These are phyloP conservation scores for Porpolomopsis calyptriformis DNA, from an alignment of 768 basidiomycete species.

Conservation along the genomic window DNA sequence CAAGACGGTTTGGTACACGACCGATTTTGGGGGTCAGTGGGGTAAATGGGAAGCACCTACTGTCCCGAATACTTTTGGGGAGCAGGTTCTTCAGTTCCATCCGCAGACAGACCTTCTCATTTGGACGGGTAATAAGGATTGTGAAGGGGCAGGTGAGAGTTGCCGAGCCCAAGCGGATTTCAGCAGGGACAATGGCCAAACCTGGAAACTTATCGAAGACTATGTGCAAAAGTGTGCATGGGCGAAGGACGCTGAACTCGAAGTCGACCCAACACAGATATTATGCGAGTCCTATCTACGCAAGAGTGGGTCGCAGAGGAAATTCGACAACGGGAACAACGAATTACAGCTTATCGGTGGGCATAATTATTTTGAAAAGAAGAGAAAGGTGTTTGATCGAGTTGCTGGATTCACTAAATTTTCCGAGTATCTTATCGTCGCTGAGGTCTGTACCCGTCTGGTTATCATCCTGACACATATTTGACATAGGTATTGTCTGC, in stretches of 20 bases:
- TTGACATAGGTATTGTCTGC: constrained; percentile 3
- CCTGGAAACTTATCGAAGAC: constrained; percentile 66
- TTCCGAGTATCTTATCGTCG: constrained; percentile 91
- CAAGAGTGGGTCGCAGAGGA: constrained; percentile 71
- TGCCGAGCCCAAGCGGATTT: constrained; percentile 75
- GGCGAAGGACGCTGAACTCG: constrained; percentile 70
- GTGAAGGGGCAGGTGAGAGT: constrained; percentile 30
- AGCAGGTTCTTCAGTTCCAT: constrained; percentile 78
- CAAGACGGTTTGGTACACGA: constrained; percentile 64
- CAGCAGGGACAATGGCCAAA: constrained; percentile 63
- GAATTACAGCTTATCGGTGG: constrained; percentile 76
- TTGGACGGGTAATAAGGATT: constrained; percentile 76
- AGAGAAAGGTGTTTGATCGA: constrained; percentile 69
- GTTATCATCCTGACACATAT: not conserved
- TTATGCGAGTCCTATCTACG: constrained; percentile 81
- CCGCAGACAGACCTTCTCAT: constrained; percentile 76
- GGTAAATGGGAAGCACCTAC: constrained; percentile 43
- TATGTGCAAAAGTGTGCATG: constrained; percentile 91
- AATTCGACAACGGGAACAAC: constrained; percentile 40
- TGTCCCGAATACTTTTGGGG: constrained; percentile 69
- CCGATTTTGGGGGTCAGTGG: constrained; percentile 73
- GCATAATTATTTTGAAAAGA: constrained; percentile 55
- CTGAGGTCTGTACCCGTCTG: constrained; percentile 52
- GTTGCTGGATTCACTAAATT: constrained; percentile 97
- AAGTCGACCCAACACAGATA: constrained; percentile 79